A percentile compares a stretch with the other conserved stretches of the same genome.
These are phyloP conservation scores for Proliferodiscus dingleyae DNA, from an alignment of 2,329 filamentous ascomycete species.

Conservation along the genomic window DNA sequence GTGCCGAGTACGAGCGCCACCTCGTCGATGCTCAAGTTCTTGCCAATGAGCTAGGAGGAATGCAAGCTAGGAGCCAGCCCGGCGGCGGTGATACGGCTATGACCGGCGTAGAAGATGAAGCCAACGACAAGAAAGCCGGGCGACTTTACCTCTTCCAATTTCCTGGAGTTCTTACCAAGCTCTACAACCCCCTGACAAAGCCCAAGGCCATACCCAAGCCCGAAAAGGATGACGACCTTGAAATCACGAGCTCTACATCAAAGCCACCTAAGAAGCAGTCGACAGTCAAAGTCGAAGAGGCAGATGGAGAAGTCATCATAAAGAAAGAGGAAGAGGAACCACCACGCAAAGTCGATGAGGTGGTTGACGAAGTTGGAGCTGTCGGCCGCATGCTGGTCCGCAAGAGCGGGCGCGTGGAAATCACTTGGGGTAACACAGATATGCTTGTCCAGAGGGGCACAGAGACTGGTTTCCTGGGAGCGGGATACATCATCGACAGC, in stretches of 20 bases:
- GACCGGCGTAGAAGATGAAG: conserved; percentile 15
- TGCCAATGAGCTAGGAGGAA: conserved; percentile 41
- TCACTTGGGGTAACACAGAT: conserved; percentile 57
- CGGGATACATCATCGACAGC: conserved; percentile 55
- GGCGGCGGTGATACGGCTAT: conserved; percentile 36
- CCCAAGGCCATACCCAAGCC: conserved; percentile 18
- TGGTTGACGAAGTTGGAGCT: conserved; percentile 45
- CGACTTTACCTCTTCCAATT: conserved; percentile 62
- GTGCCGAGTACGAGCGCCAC: conserved; percentile 44
- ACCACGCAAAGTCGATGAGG: conserved; percentile 19
- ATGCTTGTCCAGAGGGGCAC: conserved; percentile 49
- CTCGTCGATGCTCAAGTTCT: conserved; percentile 42
- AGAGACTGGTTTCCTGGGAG: conserved; percentile 52
- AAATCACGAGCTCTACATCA: conserved; percentile 12
- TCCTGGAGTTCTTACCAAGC: conserved; percentile 54
- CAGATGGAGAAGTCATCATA: conserved; percentile 15
- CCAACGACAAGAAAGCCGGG: conserved; percentile 39
- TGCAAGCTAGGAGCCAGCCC: conserved; percentile 29
- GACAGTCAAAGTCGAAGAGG: conserved; percentile 25
- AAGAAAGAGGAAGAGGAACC: conserved; percentile 19
- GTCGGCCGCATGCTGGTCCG: conserved; percentile 57
- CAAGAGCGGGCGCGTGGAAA: conserved; percentile 56
- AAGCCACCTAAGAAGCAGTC: too few species aligned
- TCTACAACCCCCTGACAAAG: conserved; percentile 32
- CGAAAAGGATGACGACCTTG: conserved; percentile 38